Percentiles rank a stretch among this genome's conserved stretches.
Conservation (phyloP, 2,329 filamentous ascomycete species). For the Arachnomyces sp. region DNA sequence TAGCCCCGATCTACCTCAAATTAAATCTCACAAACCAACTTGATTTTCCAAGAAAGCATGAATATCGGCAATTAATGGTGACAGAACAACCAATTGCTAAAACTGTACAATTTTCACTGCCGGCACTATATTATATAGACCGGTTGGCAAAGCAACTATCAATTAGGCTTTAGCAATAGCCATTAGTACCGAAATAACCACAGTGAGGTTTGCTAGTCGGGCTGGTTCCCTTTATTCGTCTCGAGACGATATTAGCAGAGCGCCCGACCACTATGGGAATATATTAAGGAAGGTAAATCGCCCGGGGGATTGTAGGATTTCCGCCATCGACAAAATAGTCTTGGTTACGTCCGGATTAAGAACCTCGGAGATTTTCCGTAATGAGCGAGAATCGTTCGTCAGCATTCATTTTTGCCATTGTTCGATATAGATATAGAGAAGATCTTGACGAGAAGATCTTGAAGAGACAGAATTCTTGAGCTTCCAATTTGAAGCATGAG, state of each 20-base stretch:
- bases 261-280: not conserved
- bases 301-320: conserved; percentile 75
- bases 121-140: conserved; percentile 44
- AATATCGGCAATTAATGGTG: conserved; percentile 60
- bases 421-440: too few species aligned
- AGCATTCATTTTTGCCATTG: too few species aligned
- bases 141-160: too few species aligned
- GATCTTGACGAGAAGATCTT: too few species aligned
- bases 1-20: conserved; percentile 29
- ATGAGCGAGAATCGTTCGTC: conserved; percentile 54
- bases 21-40: conserved; percentile 5
- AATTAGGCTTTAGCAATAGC: too few species aligned
- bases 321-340: conserved; percentile 60
- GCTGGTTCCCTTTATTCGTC: conserved; percentile 57
- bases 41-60: conserved; percentile 47
- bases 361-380: conserved; percentile 71
- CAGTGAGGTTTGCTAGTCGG: conserved; percentile 77
- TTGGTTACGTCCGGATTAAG: conserved; percentile 79
- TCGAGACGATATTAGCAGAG: not conserved
- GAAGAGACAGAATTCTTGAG: too few species aligned
- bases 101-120: conserved; percentile 80
- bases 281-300: conserved; percentile 24
- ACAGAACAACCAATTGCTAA: conserved; percentile 73
- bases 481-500: too few species aligned
- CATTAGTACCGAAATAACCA: conserved; percentile 67